A percentile compares a stretch with the other conserved stretches of the same genome.
Conservation (phyloP, 2,329 filamentous ascomycete genomes). For the Amesomyces nigricolor region DNA sequence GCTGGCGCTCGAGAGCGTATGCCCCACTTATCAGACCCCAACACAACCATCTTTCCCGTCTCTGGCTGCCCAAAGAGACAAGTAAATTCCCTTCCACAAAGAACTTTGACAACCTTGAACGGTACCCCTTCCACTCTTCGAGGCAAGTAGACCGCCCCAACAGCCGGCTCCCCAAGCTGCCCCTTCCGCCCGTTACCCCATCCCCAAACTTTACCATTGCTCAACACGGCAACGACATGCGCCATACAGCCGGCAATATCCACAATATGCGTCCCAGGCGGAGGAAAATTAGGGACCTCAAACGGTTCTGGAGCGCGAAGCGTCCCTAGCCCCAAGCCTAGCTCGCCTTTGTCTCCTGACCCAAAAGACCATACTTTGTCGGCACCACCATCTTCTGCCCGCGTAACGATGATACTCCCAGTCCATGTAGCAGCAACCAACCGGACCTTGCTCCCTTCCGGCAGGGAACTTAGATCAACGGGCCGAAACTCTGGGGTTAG, state of each 20-base stretch:
- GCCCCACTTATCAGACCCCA: slow-evolving; percentile 72
- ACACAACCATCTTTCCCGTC: slow-evolving; percentile 55
- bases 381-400: slow-evolving; percentile 40
- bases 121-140: slow-evolving; percentile 51
- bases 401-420: slow-evolving; percentile 55
- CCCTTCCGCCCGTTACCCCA: slow-evolving; percentile 88
- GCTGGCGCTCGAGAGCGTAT: slow-evolving; percentile 54
- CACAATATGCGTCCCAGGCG: slow-evolving; percentile 49
- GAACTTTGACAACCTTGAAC: slow-evolving; percentile 61
- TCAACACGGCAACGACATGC: slow-evolving; percentile 69
- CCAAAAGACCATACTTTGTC: slow-evolving; percentile 60
- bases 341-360: slow-evolving; percentile 62
- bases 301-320: slow-evolving; percentile 44
- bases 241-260: slow-evolving; percentile 69
- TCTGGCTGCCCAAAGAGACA: slow-evolving; percentile 56
- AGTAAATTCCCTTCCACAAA: slow-evolving; percentile 83
- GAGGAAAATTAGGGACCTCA: slow-evolving; percentile 58
- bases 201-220: slow-evolving; percentile 72
- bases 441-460: slow-evolving; percentile 25
- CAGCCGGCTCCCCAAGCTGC: slow-evolving; percentile 62
- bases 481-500: slow-evolving; percentile 35
- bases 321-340: slow-evolving; percentile 56
- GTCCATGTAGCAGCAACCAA: slow-evolving; percentile 73
- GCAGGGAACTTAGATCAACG: slow-evolving; percentile 28
- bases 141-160: slow-evolving; percentile 52